Evolutionary conservation across 2,329 filamentous ascomycete species (phyloP), one percentile per base, ranked within the genome.

Genomic region (Talaromyces sp.): DNA sequence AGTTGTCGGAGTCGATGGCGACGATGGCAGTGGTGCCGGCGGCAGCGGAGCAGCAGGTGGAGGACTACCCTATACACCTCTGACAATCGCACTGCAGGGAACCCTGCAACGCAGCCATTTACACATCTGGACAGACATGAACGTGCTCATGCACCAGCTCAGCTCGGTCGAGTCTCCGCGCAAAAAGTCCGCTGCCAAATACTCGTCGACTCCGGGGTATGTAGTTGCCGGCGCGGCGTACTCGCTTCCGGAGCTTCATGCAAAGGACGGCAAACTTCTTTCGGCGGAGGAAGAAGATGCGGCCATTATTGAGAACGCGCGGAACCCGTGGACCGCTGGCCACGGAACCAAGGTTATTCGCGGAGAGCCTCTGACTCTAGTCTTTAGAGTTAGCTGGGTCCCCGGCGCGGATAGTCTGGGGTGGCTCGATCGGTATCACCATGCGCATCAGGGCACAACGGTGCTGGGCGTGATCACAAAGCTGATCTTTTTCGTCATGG

Each of bases 221-320:
- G 84, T 96, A 49, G 91, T 96, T 70, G 93, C 91, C 17, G 93
- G 88, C 24, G 87, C 91, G 3, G 93, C 93, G 6, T 98, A 99
- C 77, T 90, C 86, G 65, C 89, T 93, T 2, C 89, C 88, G 17
- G 86, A 89, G 21, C 81, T 90, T 38, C 84, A 85, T 64, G 82
- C 86, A 66, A 62, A 65, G 38, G 59, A 67, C 2, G 43, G 24
- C 43, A 54, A 59, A 57, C 31, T 51, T 56, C 27, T 55, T 62
- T 62, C 60, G 1, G 32, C 54, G n/a, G 68, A 71, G 38, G 66
- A 68, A 49, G 81, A 84, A 69, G 77, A 79, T 11, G 81, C 81
- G 13, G 78, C 66, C 31, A 68, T 76, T 55, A 64, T 68, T 13
- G 69, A 71, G 59, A 80, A 63, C 68, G 80, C 69, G 80, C 73